Evolutionary conservation across 2,329 filamentous ascomycete genomes (phyloP).

Genomic region (Torrubiellomyces zombiae): DNA sequence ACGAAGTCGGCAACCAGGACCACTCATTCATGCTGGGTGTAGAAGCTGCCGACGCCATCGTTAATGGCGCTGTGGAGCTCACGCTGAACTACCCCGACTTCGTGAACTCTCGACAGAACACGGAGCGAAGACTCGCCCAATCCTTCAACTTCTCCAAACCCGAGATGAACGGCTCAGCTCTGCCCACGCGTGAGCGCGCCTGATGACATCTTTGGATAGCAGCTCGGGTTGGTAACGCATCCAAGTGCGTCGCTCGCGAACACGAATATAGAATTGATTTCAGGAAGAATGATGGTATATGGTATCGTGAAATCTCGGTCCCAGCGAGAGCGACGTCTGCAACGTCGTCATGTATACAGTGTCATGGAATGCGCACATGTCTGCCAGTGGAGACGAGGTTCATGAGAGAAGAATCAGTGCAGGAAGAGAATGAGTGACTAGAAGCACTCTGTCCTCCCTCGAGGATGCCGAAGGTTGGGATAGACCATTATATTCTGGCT

Average conservation of each 20-base stretch:
- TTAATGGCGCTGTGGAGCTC: slow-evolving; percentile 77
- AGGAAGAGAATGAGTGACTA: too few relatives aligned
- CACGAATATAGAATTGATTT: neutral
- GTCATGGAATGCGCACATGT: too few relatives aligned
- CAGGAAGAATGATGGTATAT: neutral
- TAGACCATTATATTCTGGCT: too few relatives aligned
- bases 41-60: slow-evolving; percentile 79
- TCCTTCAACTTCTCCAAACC: slow-evolving; percentile 21
- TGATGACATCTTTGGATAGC: slow-evolving; percentile 16
- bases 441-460: too few relatives aligned
- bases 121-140: slow-evolving; percentile 26
- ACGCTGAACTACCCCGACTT: slow-evolving; percentile 96
- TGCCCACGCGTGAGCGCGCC: slow-evolving; percentile 19
- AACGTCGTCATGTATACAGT: too few relatives aligned
- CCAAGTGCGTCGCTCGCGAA: slow-evolving; percentile 7
- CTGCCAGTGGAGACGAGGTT: too few relatives aligned
- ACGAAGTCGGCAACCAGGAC: slow-evolving; percentile 94
- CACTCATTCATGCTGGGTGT: slow-evolving; percentile 97
- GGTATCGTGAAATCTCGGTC: neutral
- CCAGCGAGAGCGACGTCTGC: too few relatives aligned
- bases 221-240: slow-evolving; percentile 13
- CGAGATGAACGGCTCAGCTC: slow-evolving; percentile 11
- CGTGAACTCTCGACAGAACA: slow-evolving; percentile 63
- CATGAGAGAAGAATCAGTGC: too few relatives aligned
- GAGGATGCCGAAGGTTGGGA: too few relatives aligned